phyloP scores from a whole-genome alignment of 2,329 filamentous ascomycete genomes.

The Fusarium decemcellulare region DNA sequence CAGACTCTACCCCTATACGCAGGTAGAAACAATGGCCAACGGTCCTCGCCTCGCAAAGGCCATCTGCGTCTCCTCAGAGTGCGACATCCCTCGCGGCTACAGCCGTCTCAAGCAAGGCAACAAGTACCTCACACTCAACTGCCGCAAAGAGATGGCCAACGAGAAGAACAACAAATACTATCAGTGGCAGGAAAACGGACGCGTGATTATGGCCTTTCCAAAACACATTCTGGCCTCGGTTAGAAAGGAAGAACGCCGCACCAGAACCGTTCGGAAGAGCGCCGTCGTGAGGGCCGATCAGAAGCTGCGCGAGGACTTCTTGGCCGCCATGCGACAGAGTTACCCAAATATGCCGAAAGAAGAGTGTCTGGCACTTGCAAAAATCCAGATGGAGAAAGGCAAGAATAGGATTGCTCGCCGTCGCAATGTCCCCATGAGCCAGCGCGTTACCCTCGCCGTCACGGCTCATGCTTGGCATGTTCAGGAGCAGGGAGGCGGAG shows the following conservation, averaged over 20 bases:
- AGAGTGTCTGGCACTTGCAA: neutral
- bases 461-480: slow-evolving; percentile 7
- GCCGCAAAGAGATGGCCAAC: neutral
- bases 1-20: no score
- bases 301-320: neutral
- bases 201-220: slow-evolving; percentile 5
- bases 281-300: neutral
- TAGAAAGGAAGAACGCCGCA: neutral
- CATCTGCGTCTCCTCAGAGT: neutral
- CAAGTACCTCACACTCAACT: slow-evolving; percentile 5
- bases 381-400: slow-evolving; percentile 1
- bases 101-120: neutral
- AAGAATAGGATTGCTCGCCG: neutral
- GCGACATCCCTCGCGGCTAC: neutral
- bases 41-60: neutral
- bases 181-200: slow-evolving; percentile 4
- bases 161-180: slow-evolving; percentile 2
- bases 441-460: neutral
- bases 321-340: neutral
- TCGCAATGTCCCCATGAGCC: neutral
- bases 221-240: neutral
- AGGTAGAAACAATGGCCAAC: neutral
- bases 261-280: neutral
- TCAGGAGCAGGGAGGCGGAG: neutral
- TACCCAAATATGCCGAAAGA: neutral